These are phyloP conservation scores for Metschnikowia bowlesiae DNA, from an alignment of 805 yeast species.

Conservation along the genomic window DNA sequence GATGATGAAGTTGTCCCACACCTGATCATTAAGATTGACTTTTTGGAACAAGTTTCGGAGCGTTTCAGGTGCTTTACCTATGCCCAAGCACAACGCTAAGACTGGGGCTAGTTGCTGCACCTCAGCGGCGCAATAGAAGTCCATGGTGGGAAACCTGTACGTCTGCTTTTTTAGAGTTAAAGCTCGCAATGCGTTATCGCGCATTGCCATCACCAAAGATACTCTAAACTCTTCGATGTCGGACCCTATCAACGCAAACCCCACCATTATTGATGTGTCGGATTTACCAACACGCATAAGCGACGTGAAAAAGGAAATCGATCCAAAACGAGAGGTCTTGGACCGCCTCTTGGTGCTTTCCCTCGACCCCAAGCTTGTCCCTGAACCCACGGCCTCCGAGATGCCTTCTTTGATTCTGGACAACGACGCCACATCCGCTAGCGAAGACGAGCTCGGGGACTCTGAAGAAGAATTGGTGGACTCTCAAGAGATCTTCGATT, in stretches of 20 bases:
- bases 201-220: not conserved
- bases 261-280: slow-evolving; percentile 71
- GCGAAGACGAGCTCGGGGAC: slow-evolving; percentile 14
- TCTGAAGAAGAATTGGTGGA: slow-evolving; percentile 62
- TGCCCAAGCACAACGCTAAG: slow-evolving; percentile 13
- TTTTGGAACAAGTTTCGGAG: slow-evolving; percentile 8
- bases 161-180: not conserved
- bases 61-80: slow-evolving; percentile 5
- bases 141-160: slow-evolving; percentile 22
- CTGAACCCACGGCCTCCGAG: slow-evolving; percentile 5
- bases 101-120: slow-evolving; percentile 37
- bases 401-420: slow-evolving; percentile 28
- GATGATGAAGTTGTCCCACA: slow-evolving; percentile 39
- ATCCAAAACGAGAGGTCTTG: slow-evolving; percentile 18
- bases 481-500: slow-evolving; percentile 65
- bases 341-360: slow-evolving; percentile 34
- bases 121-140: slow-evolving; percentile 24
- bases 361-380: slow-evolving; percentile 1
- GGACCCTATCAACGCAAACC: slow-evolving; percentile 88
- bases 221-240: slow-evolving; percentile 44
- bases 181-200: slow-evolving; percentile 2
- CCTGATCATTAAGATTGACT: slow-evolving; percentile 17
- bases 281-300: slow-evolving; percentile 66
- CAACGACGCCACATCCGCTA: slow-evolving; percentile 16
- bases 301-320: slow-evolving; percentile 7